These are phyloP conservation scores for Salmacisia buchloeana DNA, from an alignment of 1,284 basidiomycete genomes.

Conservation along the genomic window DNA sequence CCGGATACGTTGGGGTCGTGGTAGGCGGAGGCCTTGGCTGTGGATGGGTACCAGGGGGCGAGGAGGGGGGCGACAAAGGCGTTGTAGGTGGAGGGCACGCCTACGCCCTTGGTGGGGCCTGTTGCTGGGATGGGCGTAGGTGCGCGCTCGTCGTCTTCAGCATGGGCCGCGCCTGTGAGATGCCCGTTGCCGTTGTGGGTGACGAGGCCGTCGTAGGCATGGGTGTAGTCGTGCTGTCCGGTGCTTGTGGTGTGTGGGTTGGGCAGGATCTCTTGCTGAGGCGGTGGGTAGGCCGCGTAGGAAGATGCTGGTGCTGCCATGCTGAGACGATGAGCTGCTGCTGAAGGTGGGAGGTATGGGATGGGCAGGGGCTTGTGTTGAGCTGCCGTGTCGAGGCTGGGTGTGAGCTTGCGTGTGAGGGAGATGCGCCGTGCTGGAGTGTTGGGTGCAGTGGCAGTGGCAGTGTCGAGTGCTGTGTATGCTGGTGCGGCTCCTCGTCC, in stretches of 20 bases:
- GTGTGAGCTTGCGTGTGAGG: neutral
- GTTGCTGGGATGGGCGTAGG: neutral
- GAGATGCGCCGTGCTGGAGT: no score
- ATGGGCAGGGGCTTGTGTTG: neutral
- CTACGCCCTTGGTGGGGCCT: slow-evolving; percentile 3
- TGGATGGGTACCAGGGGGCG: slow-evolving; percentile 4
- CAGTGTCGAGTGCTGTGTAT: no score
- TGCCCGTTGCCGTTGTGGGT: neutral
- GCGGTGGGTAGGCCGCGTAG: neutral
- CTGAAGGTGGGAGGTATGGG: neutral
- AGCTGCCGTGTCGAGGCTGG: neutral
- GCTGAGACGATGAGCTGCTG: neutral
- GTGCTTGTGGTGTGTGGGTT: neutral
- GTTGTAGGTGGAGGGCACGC: neutral
- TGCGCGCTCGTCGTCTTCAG: neutral
- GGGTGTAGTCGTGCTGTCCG: neutral
- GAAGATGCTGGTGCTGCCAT: neutral
- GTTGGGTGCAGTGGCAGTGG: no score
- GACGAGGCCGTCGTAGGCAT: neutral
- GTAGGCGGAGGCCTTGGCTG: neutral
- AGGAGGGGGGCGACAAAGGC: slow-evolving; percentile 5
- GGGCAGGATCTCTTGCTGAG: neutral
- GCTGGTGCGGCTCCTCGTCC: no score
- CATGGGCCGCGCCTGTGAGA: neutral
- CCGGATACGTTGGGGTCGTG: slow-evolving; percentile 2